A percentile compares a stretch with the other conserved stretches of the same genome.
These are phyloP conservation scores for Penicillium griseofulvum DNA, from an alignment of 2,329 filamentous ascomycete species.

Conservation along the genomic window DNA sequence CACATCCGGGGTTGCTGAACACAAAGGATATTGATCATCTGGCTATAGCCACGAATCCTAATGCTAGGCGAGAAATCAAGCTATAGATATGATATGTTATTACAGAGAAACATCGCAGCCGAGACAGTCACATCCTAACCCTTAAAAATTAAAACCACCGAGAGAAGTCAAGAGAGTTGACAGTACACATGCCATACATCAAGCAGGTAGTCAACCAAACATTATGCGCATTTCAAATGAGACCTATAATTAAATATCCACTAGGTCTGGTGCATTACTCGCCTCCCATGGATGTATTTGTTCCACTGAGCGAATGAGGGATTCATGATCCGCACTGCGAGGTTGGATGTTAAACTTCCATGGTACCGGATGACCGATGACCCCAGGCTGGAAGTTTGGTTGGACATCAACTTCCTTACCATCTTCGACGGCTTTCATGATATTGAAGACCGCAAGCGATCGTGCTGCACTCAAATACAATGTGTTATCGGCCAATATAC, in stretches of 20 bases:
- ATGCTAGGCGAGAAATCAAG: not conserved
- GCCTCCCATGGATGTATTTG: constrained; percentile 9
- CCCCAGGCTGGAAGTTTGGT: constrained; percentile 36
- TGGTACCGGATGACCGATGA: constrained; percentile 31
- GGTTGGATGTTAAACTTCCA: constrained; percentile 11
- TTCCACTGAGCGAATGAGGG: constrained; percentile 11
- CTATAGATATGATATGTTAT: not conserved
- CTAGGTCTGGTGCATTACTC: constrained; percentile 13
- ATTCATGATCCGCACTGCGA: constrained; percentile 9
- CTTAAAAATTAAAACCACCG: not conserved
- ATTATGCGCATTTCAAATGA: not conserved
- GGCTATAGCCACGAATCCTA: not conserved
- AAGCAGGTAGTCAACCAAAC: not conserved
- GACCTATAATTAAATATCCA: not conserved
- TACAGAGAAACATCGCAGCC: not conserved
- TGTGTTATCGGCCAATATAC: constrained; percentile 42
- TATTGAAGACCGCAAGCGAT: constrained; percentile 48
- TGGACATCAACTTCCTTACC: constrained; percentile 39
- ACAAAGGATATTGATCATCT: not conserved
- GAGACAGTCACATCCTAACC: not conserved
- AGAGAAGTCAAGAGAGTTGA: not conserved
- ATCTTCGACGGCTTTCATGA: constrained; percentile 38
- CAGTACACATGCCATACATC: not conserved
- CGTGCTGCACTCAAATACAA: constrained; percentile 45
- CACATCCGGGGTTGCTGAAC: not conserved